Evolutionary conservation across 768 basidiomycete genomes (phyloP), one percentile per base, ranked within the genome.

Genomic region (Ephemerocybe angulata): DNA sequence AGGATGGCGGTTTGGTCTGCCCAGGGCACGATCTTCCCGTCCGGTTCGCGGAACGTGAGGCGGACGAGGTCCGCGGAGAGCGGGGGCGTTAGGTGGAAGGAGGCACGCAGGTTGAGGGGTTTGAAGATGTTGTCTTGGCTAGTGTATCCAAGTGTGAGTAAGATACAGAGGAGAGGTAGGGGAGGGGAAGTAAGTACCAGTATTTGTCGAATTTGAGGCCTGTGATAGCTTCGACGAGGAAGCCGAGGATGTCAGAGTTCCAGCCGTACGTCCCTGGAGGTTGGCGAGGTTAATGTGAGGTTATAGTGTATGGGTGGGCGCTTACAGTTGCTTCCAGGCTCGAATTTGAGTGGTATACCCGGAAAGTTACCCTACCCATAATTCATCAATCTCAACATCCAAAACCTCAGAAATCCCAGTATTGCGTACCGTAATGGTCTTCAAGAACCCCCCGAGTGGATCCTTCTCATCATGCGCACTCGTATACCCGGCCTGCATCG

Each of bases 141-240:
- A 38, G 21, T 43, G 8, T 22, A 4, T 12, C 4, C 22, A 2
- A 44, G 12, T 27, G 19, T 3, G 25, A 19, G 25, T 37, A 8
- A 46, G 1, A 22, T 38, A 44, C 13, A 28, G 28, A 10, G 33
- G 19, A 41, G 3, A 15, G 19, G 17, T 17, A 19, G 15, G 17
- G 25, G 35, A 41, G 25, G 28, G 24, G 4, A n/a, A 17, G 10
- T n/a, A 54, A 65, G 19, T 42, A 70, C 71, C 64, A 65, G 42
- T 68, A 70, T 17, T 66, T 52, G 17, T 69, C 67, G 22, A 72
- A 53, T 1, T 96, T 70, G 70, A 98, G 64, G 93, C 98, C 70
- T 97, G 98, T 63, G 94, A 98, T 68, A 97, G 97, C 60, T 95
- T 98, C 74, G 97, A 99, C 75, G 97, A 99, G 79, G 97, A 98